phyloP scores from a whole-genome alignment of 2,329 filamentous ascomycete species.

The Diaporthe capsici region DNA sequence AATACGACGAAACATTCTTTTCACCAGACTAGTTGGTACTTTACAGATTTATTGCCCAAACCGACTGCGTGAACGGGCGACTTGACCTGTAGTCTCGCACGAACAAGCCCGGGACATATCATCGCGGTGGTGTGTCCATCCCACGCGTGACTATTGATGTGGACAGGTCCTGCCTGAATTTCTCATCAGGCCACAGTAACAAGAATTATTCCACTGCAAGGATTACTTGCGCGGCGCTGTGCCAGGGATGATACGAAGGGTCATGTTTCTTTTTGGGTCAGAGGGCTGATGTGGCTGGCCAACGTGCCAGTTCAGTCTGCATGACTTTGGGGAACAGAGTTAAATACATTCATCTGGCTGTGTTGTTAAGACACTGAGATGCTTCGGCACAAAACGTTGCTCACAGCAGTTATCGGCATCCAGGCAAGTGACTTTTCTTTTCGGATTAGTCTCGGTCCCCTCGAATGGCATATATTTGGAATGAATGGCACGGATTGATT shows the following conservation, averaged over 20 bases:
- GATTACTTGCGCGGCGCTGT: no score
- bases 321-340: no score
- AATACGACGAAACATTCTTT: conserved; percentile 37
- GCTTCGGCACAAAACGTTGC: background rate
- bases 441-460: background rate
- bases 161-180: background rate
- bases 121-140: background rate
- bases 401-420: background rate
- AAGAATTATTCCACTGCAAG: background rate
- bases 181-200: background rate
- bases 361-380: background rate
- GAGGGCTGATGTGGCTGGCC: no score
- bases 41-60: background rate
- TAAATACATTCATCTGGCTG: no score
- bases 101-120: background rate
- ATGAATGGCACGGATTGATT: background rate
- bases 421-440: background rate
- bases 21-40: background rate
- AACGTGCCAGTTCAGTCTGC: no score
- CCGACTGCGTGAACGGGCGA: background rate
- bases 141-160: background rate
- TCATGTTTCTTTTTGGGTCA: background rate
- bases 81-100: background rate
- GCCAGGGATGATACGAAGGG: background rate
- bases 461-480: background rate